These are phyloP conservation scores for Macrophomina tecta DNA, from an alignment of 2,329 filamentous ascomycete genomes.

Conservation along the genomic window DNA sequence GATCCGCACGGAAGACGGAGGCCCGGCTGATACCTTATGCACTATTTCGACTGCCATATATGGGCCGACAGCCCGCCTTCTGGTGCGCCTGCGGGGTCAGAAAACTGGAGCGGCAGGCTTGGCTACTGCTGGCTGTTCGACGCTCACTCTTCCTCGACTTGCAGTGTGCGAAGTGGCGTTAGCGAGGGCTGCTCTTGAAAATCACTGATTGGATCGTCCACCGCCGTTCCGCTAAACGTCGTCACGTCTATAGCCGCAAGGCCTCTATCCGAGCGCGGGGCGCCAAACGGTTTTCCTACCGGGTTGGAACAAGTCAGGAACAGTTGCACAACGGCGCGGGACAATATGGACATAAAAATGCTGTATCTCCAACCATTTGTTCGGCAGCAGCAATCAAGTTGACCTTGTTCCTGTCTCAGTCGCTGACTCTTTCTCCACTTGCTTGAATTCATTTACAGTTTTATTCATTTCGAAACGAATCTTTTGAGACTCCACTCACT, in stretches of 20 bases:
- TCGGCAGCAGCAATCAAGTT: conserved; percentile 20
- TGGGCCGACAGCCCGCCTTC: not conserved
- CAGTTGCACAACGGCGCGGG: not conserved
- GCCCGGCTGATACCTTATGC: conserved; percentile 12
- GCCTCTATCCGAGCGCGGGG: not conserved
- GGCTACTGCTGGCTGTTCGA: conserved; percentile 6
- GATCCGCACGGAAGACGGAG: conserved; percentile 20
- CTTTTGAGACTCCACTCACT: conserved; percentile 9
- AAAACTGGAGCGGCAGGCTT: conserved; percentile 5
- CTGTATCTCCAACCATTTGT: not conserved
- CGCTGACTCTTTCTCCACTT: conserved; percentile 5
- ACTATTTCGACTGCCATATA: conserved; percentile 7
- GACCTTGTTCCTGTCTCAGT: conserved; percentile 26
- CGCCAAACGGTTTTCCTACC: not conserved
- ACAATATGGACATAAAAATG: conserved; percentile 7
- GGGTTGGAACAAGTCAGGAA: conserved; percentile 7
- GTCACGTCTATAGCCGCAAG: conserved; percentile 14
- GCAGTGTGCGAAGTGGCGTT: conserved; percentile 8
- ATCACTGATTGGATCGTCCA: conserved; percentile 2
- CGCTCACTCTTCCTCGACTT: conserved; percentile 1
- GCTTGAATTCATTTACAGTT: conserved; percentile 6
- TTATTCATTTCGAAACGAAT: conserved; percentile 9
- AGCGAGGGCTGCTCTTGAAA: not conserved
- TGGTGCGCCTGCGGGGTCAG: conserved; percentile 17
- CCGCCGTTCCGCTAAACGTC: not conserved